Base-by-base conservation (phyloP, 345 rosid genomes). In the Xanthoceras sorbifolium region DNA sequence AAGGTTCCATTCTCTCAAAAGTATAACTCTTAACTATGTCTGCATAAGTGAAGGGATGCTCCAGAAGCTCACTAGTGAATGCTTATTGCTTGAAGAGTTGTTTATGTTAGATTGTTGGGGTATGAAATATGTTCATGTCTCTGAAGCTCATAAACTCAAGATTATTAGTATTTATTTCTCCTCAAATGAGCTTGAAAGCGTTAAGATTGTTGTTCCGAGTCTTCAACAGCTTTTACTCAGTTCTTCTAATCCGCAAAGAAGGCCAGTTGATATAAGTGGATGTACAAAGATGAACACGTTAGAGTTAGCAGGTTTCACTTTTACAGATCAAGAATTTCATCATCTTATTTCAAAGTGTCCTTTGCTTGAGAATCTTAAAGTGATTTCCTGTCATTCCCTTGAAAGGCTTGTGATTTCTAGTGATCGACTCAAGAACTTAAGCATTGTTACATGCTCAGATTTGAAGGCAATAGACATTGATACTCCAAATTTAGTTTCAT, bases 41-140 rank as follows among this genome's bases (percentile, higher is more conserved):
- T 3, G 34, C n/a, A 10, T 70, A 12, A 9, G 34, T 52, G 73
- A 28, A 17, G 15, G 9, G 25, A 69, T 44, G 22, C 7, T 69
- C 10, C 38, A 46, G 23, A 69, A 26, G 36, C 17, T 69, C 52
- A 55, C 22, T 4, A 34, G 64, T 71, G 65, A 34, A 20, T 71
- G 65, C 18, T n/a, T 28, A n/a, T 57, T 22, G 34, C 75, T 71
- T 36, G 65, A 71, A 36, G 75, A 55, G 38, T 55, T 71, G 22
- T 36, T 1, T 40, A 25, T 72, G 61, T 36, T 0, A 2, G 2
- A 22, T 26, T 72, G 66, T 38, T 23, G 54, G 66, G 75, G 75
- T 40, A 22, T 59, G 15, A 59, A 59, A 38, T 25, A 3, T 20
- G 8, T 72, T 25, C 44, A 31, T 15, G 50, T 72, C 54, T 38